Percentiles rank a stretch among this genome's conserved stretches.
Evolutionary conservation across 202 grass and related monocot genomes (phyloP).

Genomic region (Setaria viridis): DNA sequence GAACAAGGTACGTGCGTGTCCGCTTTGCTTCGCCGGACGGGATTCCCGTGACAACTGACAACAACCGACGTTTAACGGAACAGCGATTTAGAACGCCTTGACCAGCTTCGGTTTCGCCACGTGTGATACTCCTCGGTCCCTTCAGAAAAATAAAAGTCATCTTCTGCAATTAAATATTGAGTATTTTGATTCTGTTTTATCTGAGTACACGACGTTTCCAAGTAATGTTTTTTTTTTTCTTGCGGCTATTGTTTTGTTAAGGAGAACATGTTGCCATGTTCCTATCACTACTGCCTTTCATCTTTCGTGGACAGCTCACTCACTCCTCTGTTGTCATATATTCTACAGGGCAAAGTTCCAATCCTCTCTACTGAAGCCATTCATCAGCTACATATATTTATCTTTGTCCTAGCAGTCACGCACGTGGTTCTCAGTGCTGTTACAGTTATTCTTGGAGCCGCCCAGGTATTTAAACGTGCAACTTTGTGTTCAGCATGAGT

Average conservation of each 20-base stretch:
- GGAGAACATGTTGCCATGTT: background rate
- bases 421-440: slow-evolving; percentile 81
- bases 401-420: slow-evolving; percentile 74
- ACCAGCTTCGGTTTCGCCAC: too few species aligned
- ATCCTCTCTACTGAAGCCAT: slow-evolving; percentile 72
- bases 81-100: too few species aligned
- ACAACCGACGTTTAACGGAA: background rate
- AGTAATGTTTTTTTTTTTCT: background rate
- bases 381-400: slow-evolving; percentile 89
- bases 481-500: background rate
- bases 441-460: slow-evolving; percentile 70
- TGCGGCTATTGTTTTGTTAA: background rate
- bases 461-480: slow-evolving; percentile 51
- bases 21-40: background rate
- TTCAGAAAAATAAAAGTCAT: background rate
- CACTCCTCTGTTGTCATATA: background rate
- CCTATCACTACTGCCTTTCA: background rate
- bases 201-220: background rate
- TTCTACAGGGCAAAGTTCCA: slow-evolving; percentile 72
- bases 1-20: slow-evolving; percentile 33
- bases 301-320: background rate
- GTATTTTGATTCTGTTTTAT: background rate
- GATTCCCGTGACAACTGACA: background rate
- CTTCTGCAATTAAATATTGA: background rate
- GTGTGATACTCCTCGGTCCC: background rate